Evolutionary conservation across 371 early-diverging fungal species (phyloP).

Genomic region (Circinella umbellata): DNA sequence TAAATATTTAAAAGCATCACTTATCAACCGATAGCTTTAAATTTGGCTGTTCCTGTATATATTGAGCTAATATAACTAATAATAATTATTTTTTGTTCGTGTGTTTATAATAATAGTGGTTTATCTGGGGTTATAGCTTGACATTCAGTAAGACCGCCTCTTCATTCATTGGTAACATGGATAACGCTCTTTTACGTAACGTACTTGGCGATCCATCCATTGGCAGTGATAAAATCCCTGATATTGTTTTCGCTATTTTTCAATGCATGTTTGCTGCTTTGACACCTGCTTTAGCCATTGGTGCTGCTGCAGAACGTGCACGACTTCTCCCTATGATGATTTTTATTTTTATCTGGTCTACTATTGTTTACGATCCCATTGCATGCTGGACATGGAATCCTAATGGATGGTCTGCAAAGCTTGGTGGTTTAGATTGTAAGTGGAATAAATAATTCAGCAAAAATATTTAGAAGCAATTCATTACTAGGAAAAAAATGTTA

Average conservation of each 20-base stretch:
- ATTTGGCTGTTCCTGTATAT: no score
- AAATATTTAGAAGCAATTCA: no score
- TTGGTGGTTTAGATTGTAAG: conserved; percentile 74
- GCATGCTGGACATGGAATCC: conserved; percentile 95
- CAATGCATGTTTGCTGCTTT: conserved; percentile 88
- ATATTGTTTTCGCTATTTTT: conserved; percentile 60
- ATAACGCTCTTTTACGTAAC: conserved; percentile 69
- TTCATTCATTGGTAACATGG: conserved; percentile 81
- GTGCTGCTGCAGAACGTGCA: conserved; percentile 89
- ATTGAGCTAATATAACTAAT: no score
- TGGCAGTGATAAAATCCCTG: conserved; percentile 66
- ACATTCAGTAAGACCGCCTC: conserved; percentile 77
- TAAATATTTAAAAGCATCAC: conserved; percentile 1
- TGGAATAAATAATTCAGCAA: no score
- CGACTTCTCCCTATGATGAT: conserved; percentile 85
- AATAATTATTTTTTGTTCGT: not conserved
- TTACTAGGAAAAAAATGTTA: no score
- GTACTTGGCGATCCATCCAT: conserved; percentile 61
- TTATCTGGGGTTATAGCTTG: conserved; percentile 86
- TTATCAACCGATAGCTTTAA: no score
- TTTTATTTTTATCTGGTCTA: conserved; percentile 93
- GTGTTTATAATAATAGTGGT: conserved; percentile 62
- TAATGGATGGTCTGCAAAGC: conserved; percentile 79
- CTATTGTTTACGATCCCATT: conserved; percentile 85
- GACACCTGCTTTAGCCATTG: conserved; percentile 91